These are phyloP conservation scores for Trichaptum fuscoviolaceum DNA, from an alignment of 768 basidiomycete species.

Conservation along the genomic window DNA sequence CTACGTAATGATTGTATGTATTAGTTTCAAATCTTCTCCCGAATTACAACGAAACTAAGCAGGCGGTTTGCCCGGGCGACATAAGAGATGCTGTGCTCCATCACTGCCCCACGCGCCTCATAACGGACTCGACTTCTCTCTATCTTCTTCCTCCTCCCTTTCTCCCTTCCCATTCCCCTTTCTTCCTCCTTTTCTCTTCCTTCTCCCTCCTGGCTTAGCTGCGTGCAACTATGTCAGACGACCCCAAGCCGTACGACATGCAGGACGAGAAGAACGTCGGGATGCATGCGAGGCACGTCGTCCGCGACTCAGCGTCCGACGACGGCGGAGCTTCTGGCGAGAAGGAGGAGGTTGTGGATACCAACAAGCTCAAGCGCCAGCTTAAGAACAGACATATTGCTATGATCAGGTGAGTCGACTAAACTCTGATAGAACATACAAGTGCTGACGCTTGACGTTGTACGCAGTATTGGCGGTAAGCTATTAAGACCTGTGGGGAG, in stretches of 20 bases:
- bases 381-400: slow-evolving; percentile 9
- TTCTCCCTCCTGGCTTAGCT: neutral
- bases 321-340: neutral
- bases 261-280: neutral
- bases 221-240: neutral
- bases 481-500: neutral
- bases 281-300: neutral
- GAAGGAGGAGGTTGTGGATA: neutral
- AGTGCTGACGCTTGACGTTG: neutral
- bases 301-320: neutral
- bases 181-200: neutral
- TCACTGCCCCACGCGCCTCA: neutral
- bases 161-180: neutral
- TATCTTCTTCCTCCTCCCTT: neutral
- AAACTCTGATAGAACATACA: neutral
- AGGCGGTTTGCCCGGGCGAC: neutral
- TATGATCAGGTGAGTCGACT: slow-evolving; percentile 7
- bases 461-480: neutral
- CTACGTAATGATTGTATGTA: neutral
- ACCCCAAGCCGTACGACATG: neutral
- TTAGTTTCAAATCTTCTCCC: neutral
- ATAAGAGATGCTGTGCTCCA: neutral
- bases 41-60: neutral
- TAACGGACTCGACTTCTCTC: neutral
- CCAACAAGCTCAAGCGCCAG: neutral